Base-by-base conservation (phyloP, 768 basidiomycete species). In the Mycena leptocephala region DNA sequence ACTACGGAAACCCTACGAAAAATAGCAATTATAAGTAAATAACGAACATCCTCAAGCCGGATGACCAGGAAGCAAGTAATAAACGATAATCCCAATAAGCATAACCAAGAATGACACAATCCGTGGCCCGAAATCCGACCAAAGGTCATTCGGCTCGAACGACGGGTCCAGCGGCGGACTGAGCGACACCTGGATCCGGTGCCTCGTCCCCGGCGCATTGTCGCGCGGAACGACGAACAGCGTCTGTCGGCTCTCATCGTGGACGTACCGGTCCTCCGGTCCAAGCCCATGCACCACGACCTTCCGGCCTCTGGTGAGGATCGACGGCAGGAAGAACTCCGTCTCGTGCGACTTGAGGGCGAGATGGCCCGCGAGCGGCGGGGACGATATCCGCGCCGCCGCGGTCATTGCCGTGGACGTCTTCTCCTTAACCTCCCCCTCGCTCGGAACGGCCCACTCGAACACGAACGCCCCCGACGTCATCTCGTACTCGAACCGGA, bases 261-360 rank as follows among this genome's bases (percentile, higher is more conserved):
- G 91, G 5, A 77, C 67, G 81, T 91, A 93, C 26, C 79, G 81
- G 72, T 94, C 93, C 0, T 84, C 88, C 5, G 86, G 76, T 22
- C 83, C 84, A 2, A 95, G 87, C 0, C 94, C 93, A 32, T 87
- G 83, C 0, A 97, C 89, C 20, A 91, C 79, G 20, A 97, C 81
- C 74, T 88, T 87, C 70, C 93, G 86, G 0, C 89, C 90, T 22
- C 88, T 89, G 1, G 92, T 87, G 43, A 96, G 85, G 75, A 89
- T 81, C 0, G 91, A 89, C 0, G 96, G 96, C 9, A 96, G 77
- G 85, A 93, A 98, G 35, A 97, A 92, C 84, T 97, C 95, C n/a
- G 96, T 96, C 80, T 95, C 92, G 59, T 87, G 83, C n/a, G 92
- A 89, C 30, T 81, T 84, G 35, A 92, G 82, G 10, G 78, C 74